Percentiles rank a stretch among this genome's conserved stretches.
Evolutionary conservation across 768 basidiomycete species (phyloP).

Genomic region (Mycena galopus): DNA sequence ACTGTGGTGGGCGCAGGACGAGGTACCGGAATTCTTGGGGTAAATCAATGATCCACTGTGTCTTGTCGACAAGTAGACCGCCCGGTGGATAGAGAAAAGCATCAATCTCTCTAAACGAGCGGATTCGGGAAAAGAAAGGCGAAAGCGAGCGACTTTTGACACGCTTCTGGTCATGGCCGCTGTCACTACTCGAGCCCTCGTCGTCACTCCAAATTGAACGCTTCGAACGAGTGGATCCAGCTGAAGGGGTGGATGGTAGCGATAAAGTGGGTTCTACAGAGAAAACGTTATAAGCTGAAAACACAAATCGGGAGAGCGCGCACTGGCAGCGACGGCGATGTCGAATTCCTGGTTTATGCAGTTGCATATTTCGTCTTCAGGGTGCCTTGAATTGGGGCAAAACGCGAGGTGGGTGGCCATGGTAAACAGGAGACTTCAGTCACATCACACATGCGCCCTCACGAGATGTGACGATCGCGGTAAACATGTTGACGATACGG

Average conservation of each 20-base stretch:
- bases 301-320: background rate
- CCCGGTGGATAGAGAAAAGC: background rate
- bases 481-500: too few species aligned
- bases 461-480: too few species aligned
- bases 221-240: background rate
- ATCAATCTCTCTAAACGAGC: background rate
- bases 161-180: background rate
- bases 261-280: background rate
- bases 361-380: background rate
- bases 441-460: too few species aligned
- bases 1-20: conserved; percentile 20
- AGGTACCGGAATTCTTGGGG: conserved; percentile 1
- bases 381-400: background rate
- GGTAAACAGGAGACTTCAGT: too few species aligned
- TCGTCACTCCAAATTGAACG: background rate
- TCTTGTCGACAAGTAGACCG: conserved; percentile 7
- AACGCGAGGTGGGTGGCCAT: background rate
- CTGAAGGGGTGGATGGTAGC: background rate
- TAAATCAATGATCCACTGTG: background rate
- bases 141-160: background rate
- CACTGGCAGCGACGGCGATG: background rate
- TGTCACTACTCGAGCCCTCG: background rate
- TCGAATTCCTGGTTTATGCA: background rate
- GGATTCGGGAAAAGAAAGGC: background rate
- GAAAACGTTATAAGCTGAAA: background rate